These are phyloP conservation scores for Aspergillus versicolor DNA, from an alignment of 2,329 filamentous ascomycete species.

Conservation along the genomic window DNA sequence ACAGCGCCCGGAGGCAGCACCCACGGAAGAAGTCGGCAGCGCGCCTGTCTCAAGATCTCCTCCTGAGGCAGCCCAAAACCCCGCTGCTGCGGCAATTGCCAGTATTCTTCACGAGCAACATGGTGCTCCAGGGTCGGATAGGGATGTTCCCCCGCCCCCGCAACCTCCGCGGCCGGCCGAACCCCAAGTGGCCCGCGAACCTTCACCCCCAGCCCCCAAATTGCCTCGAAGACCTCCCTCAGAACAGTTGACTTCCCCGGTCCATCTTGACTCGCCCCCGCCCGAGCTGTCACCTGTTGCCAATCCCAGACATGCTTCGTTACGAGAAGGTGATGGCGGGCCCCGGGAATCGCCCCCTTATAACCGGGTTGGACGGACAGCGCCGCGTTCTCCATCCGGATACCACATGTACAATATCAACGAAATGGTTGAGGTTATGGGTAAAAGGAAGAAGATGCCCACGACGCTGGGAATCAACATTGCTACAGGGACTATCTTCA, in stretches of 20 bases:
- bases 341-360: slow-evolving; percentile 57
- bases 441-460: slow-evolving; percentile 96
- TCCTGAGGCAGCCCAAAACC: slow-evolving; percentile 48
- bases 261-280: slow-evolving; percentile 56
- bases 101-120: slow-evolving; percentile 44
- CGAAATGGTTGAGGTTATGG: slow-evolving; percentile 95
- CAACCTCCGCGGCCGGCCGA: slow-evolving; percentile 57
- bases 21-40: slow-evolving; percentile 29
- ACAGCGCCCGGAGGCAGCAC: slow-evolving; percentile 26
- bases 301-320: slow-evolving; percentile 31
- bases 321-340: slow-evolving; percentile 38
- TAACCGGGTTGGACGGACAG: slow-evolving; percentile 51
- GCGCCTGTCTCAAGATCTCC: slow-evolving; percentile 33
- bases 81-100: slow-evolving; percentile 59
- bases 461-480: slow-evolving; percentile 95
- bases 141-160: slow-evolving; percentile 36
- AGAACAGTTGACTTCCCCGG: slow-evolving; percentile 53
- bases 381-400: slow-evolving; percentile 66
- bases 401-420: slow-evolving; percentile 97
- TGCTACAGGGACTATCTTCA: slow-evolving; percentile 81
- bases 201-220: slow-evolving; percentile 51
- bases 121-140: slow-evolving; percentile 29
- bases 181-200: slow-evolving; percentile 59
- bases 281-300: slow-evolving; percentile 54
- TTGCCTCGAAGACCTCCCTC: slow-evolving; percentile 65